phyloP scores from a whole-genome alignment of 2,329 filamentous ascomycete species.

The Salinomyces thailandicus region DNA sequence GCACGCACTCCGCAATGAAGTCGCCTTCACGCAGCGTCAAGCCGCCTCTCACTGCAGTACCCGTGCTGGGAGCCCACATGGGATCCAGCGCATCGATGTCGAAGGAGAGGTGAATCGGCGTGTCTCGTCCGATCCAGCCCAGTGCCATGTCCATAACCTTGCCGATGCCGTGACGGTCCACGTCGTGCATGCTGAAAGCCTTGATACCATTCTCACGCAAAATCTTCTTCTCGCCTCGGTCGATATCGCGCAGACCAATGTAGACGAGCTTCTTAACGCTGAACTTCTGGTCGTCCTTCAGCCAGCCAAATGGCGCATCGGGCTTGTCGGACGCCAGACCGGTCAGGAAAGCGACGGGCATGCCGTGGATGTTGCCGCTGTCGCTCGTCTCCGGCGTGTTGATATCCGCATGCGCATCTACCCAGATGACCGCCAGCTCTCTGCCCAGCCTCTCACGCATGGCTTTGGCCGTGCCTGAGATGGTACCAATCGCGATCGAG shows the following conservation, averaged over 20 bases:
- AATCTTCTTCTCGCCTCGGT: slow-evolving; percentile 86
- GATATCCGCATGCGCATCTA: slow-evolving; percentile 96
- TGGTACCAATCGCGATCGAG: slow-evolving; percentile 87
- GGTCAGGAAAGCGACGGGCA: slow-evolving; percentile 89
- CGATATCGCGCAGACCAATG: slow-evolving; percentile 88
- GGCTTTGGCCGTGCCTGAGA: slow-evolving; percentile 78
- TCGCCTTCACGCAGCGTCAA: slow-evolving; percentile 91
- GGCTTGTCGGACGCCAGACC: slow-evolving; percentile 62
- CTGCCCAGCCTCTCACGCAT: slow-evolving; percentile 69
- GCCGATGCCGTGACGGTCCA: slow-evolving; percentile 89
- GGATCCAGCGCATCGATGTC: slow-evolving; percentile 95
- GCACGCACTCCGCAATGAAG: slow-evolving; percentile 72
- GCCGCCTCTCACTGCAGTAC: slow-evolving; percentile 86
- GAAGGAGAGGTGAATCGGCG: slow-evolving; percentile 92
- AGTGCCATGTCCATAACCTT: slow-evolving; percentile 97
- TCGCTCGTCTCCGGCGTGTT: slow-evolving; percentile 86
- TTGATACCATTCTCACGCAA: slow-evolving; percentile 81
- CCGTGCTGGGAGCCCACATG: slow-evolving; percentile 90
- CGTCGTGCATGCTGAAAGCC: slow-evolving; percentile 97
- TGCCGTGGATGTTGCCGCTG: slow-evolving; percentile 93
- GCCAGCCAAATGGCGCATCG: slow-evolving; percentile 75
- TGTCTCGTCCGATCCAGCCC: slow-evolving; percentile 85
- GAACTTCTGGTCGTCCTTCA: slow-evolving; percentile 59
- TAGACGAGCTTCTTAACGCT: slow-evolving; percentile 85
- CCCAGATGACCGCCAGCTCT: slow-evolving; percentile 95